These are phyloP conservation scores for Geoglossum cookeanum DNA, from an alignment of 2,329 filamentous ascomycete species.

Conservation along the genomic window DNA sequence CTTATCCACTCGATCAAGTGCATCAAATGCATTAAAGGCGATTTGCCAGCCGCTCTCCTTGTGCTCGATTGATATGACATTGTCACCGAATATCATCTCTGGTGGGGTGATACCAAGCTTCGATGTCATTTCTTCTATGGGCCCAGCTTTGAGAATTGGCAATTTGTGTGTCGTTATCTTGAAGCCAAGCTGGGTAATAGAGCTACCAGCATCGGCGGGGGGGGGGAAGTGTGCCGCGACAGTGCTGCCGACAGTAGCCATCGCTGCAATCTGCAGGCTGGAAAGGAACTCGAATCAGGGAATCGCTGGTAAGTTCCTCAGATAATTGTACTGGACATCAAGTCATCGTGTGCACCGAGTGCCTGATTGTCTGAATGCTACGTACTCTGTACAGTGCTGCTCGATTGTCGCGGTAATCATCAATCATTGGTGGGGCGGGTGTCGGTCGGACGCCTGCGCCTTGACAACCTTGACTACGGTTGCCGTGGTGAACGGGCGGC, in stretches of 20 bases:
- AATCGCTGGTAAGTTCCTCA: not conserved
- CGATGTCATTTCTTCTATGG: slow-evolving; percentile 69
- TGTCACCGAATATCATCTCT: slow-evolving; percentile 99
- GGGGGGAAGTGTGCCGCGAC: not conserved
- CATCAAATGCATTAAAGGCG: slow-evolving; percentile 68
- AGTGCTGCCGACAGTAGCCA: slow-evolving; percentile 1
- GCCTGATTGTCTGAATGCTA: not conserved
- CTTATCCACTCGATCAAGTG: slow-evolving; percentile 83
- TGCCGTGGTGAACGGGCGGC: slow-evolving; percentile 1
- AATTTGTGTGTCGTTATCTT: slow-evolving; percentile 69
- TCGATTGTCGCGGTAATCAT: too few species aligned
- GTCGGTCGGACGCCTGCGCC: not conserved
- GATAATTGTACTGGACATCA: not conserved
- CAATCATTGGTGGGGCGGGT: not conserved
- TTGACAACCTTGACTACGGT: not conserved
- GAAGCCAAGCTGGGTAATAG: slow-evolving; percentile 39
- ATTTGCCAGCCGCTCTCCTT: slow-evolving; percentile 56
- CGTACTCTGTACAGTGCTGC: too few species aligned
- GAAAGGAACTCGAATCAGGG: not conserved
- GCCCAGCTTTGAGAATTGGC: slow-evolving; percentile 79
- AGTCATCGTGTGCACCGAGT: not conserved
- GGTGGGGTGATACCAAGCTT: slow-evolving; percentile 72
- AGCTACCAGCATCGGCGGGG: not conserved
- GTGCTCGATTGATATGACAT: slow-evolving; percentile 60
- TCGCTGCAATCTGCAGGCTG: not conserved